Percentiles rank a stretch among this genome's conserved stretches.
phyloP scores from a whole-genome alignment of 805 yeast species.

The Isabelozyma heimii region DNA sequence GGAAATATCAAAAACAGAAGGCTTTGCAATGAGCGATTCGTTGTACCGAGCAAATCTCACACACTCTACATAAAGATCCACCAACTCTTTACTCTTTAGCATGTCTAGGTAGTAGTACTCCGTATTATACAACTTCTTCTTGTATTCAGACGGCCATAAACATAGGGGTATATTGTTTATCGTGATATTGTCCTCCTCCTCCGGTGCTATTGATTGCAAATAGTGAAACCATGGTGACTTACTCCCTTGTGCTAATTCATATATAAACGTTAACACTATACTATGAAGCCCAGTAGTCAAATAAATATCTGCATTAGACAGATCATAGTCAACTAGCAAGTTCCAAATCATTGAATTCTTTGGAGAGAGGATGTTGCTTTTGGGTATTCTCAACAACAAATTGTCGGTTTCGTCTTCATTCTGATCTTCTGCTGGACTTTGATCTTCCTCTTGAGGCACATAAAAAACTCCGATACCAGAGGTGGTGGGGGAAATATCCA shows the following conservation, averaged over 20 bases:
- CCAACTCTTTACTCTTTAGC: slow-evolving; percentile 46
- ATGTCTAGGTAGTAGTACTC: slow-evolving; percentile 62
- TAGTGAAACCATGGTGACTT: slow-evolving; percentile 80
- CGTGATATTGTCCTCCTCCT: slow-evolving; percentile 19
- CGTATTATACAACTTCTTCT: slow-evolving; percentile 52
- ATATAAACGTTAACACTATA: slow-evolving; percentile 65
- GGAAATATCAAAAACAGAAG: slow-evolving; percentile 28
- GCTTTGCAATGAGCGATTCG: slow-evolving; percentile 27
- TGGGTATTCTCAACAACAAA: slow-evolving; percentile 58
- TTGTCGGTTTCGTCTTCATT: slow-evolving; percentile 22
- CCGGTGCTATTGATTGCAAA: slow-evolving; percentile 49
- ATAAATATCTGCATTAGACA: slow-evolving; percentile 28
- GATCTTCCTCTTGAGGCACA: neutral
- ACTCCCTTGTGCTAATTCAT: slow-evolving; percentile 59
- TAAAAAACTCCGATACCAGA: slow-evolving; percentile 82
- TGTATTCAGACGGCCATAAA: slow-evolving; percentile 57
- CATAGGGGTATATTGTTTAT: slow-evolving; percentile 53
- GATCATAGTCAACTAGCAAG: slow-evolving; percentile 54
- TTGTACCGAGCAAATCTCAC: slow-evolving; percentile 38
- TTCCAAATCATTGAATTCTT: slow-evolving; percentile 65
- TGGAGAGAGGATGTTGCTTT: slow-evolving; percentile 54
- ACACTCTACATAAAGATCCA: slow-evolving; percentile 37
- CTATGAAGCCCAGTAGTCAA: slow-evolving; percentile 55
- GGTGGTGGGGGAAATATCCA: slow-evolving; percentile 5
- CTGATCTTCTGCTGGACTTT: slow-evolving; percentile 21